These are phyloP conservation scores for Euryodendron excelsum DNA, from an alignment of 148 eudicot genomes.

Conservation along the genomic window DNA sequence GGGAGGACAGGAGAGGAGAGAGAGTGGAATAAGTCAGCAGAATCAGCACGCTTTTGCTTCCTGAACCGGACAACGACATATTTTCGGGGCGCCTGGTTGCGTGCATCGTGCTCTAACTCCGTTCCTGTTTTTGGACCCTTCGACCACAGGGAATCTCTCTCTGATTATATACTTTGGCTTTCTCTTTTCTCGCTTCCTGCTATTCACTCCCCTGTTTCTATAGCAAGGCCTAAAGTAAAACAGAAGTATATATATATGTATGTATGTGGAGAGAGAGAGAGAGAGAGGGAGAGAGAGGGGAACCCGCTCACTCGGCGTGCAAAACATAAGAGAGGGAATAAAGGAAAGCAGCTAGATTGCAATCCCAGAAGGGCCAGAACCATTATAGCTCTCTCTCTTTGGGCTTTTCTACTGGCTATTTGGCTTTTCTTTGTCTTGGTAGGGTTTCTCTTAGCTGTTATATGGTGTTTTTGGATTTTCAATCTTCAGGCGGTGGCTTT, in stretches of 20 bases:
- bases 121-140: conserved; percentile 8
- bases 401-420: not conserved
- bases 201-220: not conserved
- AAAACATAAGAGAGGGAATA: conserved; percentile 6
- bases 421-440: not conserved
- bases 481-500: not conserved
- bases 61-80: conserved; percentile 16
- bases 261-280: not conserved
- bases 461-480: not conserved
- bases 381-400: not conserved
- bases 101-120: conserved; percentile 13
- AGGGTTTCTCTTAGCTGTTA: not conserved
- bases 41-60: conserved; percentile 37
- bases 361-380: conserved; percentile 10
- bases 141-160: conserved; percentile 28
- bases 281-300: not conserved
- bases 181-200: not conserved
- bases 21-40: too few relatives aligned
- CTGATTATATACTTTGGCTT: conserved; percentile 18
- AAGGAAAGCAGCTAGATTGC: conserved; percentile 16
- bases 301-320: conserved; percentile 35
- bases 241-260: not conserved
- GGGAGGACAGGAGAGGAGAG: too few relatives aligned
- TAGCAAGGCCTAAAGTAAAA: not conserved
- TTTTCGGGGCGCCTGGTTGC: conserved; percentile 30